Base-by-base conservation (phyloP, 169 alveolate species). In the Blepharisma undulans region DNA sequence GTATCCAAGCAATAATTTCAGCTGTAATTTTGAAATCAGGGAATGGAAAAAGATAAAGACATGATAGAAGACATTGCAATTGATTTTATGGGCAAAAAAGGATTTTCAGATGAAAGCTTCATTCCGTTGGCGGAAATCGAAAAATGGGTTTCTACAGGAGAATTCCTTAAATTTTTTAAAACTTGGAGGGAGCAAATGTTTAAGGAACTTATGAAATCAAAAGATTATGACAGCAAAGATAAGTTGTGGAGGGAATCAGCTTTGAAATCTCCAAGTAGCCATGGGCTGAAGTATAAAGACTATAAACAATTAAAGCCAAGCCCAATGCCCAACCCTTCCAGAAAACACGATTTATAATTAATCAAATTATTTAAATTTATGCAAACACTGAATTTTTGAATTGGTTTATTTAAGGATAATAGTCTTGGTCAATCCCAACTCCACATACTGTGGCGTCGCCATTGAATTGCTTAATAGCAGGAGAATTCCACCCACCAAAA, bases 401-500 rank as follows among this genome's bases (percentile, higher is more conserved):
- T 0, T 12, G 14, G 66, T 48, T 48, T 48, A 48, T 48, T 48
- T 48, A 48, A 48, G 66, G 66, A 72, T 48, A 48, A 5, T 22
- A 86, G 36, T 86, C 71, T 14, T 89, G 88, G 78, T 95, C 97
- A 59, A 95, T 93, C 8, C 93, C 94, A 8, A 72, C 88, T 2
- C 96, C 95, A 76, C 96, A 93, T 22, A 79, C 94, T 27, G 95
- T 88, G 22, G 89, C 33, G 66, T 92, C 93, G 16, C 96, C 97
- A 8, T 60, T 86, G 87, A 86, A 93, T 79, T 93, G 88, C 84
- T 95, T 95, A 29, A 95, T 95, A 25, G 59, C 30, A 21, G 96
- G 97, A 6, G 79, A 34, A 61, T 82, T 76, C 96, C 95, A 95
- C 6, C 95, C 94, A n/a, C 95, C 96, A 90, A 95, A 90, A 16